A percentile compares a stretch with the other conserved stretches of the same genome.
phyloP scores from a whole-genome alignment of 1,284 basidiomycete species.

The Heterobasidion occidentale region DNA sequence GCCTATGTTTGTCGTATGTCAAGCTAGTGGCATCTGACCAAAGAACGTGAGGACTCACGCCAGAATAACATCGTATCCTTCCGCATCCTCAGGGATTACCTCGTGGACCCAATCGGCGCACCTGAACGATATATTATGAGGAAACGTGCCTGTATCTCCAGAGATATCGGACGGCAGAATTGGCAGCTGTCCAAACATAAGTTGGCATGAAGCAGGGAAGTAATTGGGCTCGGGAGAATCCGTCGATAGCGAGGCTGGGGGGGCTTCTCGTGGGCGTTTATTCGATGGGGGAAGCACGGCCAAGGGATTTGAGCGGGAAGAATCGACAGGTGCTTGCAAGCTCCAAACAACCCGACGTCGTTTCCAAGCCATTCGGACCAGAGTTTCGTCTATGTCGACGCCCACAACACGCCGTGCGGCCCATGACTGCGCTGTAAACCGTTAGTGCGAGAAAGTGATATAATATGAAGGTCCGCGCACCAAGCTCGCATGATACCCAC shows the following conservation, averaged over 20 bases:
- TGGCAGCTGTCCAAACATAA: conserved; percentile 66
- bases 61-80: conserved; percentile 64
- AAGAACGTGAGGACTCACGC: conserved; percentile 41
- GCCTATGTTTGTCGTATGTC: conserved; percentile 30
- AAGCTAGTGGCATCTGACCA: background rate
- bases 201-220: conserved; percentile 69
- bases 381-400: conserved; percentile 72
- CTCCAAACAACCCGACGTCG: conserved; percentile 64
- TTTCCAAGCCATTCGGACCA: conserved; percentile 67
- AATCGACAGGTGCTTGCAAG: conserved; percentile 34
- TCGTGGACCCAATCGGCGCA: conserved; percentile 63
- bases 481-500: conserved; percentile 74
- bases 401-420: conserved; percentile 60
- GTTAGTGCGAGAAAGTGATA: background rate
- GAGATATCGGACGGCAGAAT: conserved; percentile 37
- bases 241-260: background rate
- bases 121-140: conserved; percentile 68
- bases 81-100: conserved; percentile 44
- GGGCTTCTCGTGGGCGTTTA: background rate
- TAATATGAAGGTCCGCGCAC: conserved; percentile 17
- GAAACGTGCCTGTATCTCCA: conserved; percentile 39
- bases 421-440: conserved; percentile 47
- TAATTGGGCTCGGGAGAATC: conserved; percentile 27
- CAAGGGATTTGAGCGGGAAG: background rate
- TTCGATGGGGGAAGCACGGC: background rate